Percentiles rank a stretch among this genome's conserved stretches.
Conservation (phyloP, 1,284 basidiomycete genomes). For the Schizopora paradoxa region DNA sequence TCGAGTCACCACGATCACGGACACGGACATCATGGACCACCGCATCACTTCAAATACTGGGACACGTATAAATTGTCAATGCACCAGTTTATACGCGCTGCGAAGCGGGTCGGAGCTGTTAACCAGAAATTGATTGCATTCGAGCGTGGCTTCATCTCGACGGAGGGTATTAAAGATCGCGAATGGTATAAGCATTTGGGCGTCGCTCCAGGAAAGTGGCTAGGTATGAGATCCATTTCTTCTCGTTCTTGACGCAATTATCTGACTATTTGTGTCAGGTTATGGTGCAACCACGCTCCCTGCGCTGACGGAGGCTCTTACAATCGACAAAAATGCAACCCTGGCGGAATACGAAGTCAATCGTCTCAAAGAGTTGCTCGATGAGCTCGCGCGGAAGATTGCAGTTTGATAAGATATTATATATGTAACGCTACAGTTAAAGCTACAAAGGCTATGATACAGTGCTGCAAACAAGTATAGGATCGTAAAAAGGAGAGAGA, state of each 20-base stretch:
- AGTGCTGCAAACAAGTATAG: no score
- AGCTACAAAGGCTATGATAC: no score
- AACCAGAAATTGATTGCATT: constrained; percentile 74
- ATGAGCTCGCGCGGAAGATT: constrained; percentile 36
- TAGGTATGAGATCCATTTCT: no score
- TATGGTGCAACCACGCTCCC: constrained; percentile 88
- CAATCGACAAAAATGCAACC: constrained; percentile 58
- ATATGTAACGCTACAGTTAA: no score
- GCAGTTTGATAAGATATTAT: background rate
- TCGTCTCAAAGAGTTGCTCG: constrained; percentile 54
- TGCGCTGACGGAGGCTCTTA: constrained; percentile 75
- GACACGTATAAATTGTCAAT: no score
- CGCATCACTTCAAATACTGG: background rate
- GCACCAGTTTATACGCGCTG: constrained; percentile 57
- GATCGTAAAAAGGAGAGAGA: no score
- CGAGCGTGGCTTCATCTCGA: constrained; percentile 81
- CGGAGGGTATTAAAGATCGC: constrained; percentile 74
- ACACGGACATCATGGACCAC: background rate
- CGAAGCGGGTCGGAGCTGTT: constrained; percentile 54
- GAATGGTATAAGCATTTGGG: constrained; percentile 86
- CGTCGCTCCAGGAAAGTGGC: constrained; percentile 87
- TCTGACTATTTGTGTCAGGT: no score
- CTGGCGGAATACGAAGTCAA: constrained; percentile 61
- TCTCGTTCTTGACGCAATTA: no score
- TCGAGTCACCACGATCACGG: background rate